Evolutionary conservation across 257 asterid species (phyloP), one percentile per base, ranked within the genome.

Genomic region (Ballota nigra): DNA sequence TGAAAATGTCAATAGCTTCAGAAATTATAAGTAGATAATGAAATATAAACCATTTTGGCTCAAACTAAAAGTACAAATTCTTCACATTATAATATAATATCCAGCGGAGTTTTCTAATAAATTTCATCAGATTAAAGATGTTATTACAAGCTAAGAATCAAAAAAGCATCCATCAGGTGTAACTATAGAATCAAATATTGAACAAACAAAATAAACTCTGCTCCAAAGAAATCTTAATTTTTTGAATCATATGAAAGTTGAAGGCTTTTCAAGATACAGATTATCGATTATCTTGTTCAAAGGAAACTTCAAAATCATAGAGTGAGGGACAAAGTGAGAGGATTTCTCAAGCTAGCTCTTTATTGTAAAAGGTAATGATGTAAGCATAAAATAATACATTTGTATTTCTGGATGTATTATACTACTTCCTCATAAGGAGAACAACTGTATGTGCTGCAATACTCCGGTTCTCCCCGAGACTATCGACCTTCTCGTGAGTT

Each of bases 401-500:
- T 49, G n/a, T 67, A 85, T 75, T 83, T 77, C 61, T 84, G 31
- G 4, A 16, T 16, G 47, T n/a, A 16, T 60, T 26, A 24, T 71
- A 34, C 70, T 71, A 83, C 78, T 85, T 91, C 80, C 65, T 88
- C 87, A 88, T 83, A 52, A 94, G 96, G 28, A 94, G 97, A 67
- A 94, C 97, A 13, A 91, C 93, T 0, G 97, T 94, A 64, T 94
- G 98, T 16, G 99, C 97, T 5, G 99, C 98, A 55, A 94, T 94
- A 71, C 98, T 94, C 77, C 99, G 82, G 66, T 94, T 94, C 82
- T 94, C 99, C 71, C 97, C 99, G 1, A 91, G 97, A 75, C 99
- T 94, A 66, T 94, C 99, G 5, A 94, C 99, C 73, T 89, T 94
- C 83, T 94, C 99, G 34, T 94, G 99, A 63, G 99, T 94, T 79